phyloP scores from a whole-genome alignment of 169 alveolate genomes.

The Plasmodium berghei region DNA sequence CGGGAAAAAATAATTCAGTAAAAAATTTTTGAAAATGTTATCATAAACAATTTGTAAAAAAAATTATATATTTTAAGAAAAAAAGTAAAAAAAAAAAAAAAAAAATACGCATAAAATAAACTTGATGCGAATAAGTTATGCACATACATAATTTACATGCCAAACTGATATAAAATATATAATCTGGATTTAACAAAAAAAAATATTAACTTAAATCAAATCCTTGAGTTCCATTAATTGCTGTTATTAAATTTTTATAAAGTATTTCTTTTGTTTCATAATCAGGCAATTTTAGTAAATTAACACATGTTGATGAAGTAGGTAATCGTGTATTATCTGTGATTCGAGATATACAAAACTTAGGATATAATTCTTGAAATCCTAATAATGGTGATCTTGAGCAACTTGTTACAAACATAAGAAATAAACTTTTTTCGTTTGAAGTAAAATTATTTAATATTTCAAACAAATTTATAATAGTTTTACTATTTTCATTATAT shows the following conservation, averaged over 20 bases:
- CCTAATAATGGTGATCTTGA: conserved; percentile 97
- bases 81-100: too few relatives aligned
- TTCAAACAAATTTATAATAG: conserved; percentile 94
- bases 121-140: too few relatives aligned
- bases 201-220: conserved; percentile 90
- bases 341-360: conserved; percentile 93
- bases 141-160: too few relatives aligned
- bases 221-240: conserved; percentile 93
- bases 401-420: conserved; percentile 97
- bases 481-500: conserved; percentile 85
- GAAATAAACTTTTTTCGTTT: conserved; percentile 91
- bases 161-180: too few relatives aligned
- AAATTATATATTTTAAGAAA: too few relatives aligned
- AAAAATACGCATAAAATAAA: too few relatives aligned
- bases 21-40: too few relatives aligned
- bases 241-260: conserved; percentile 88
- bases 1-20: too few relatives aligned
- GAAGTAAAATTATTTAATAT: conserved; percentile 85
- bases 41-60: too few relatives aligned
- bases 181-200: too few relatives aligned
- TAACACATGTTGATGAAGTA: conserved; percentile 97
- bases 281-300: conserved; percentile 96
- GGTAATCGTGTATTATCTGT: conserved; percentile 93
- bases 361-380: conserved; percentile 92
- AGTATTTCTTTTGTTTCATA: conserved; percentile 88